These are phyloP conservation scores for Puccinellia tenuiflora DNA, from an alignment of 176 grass and related monocot species.

Conservation along the genomic window DNA sequence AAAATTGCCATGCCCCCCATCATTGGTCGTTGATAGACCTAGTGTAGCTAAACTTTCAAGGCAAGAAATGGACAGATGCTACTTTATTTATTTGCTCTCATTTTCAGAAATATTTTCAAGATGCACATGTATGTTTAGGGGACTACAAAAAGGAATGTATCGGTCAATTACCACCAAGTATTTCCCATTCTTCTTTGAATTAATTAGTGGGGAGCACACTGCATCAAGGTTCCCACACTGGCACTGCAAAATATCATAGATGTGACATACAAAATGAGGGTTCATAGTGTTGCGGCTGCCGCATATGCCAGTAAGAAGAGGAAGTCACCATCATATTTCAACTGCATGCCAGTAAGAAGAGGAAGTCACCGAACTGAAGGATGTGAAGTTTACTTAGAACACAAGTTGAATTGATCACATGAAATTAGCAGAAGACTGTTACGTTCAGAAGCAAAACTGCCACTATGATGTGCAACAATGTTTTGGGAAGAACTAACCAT, in stretches of 20 bases:
- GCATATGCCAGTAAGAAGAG: too few relatives aligned
- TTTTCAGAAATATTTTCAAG: background rate
- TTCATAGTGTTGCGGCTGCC: too few relatives aligned
- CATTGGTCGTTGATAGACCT: background rate
- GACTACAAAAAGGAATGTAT: conserved; percentile 6
- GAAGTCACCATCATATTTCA: too few relatives aligned
- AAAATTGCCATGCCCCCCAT: background rate
- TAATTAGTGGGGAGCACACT: conserved; percentile 52
- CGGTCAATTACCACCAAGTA: conserved; percentile 48
- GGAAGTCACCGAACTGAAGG: too few relatives aligned
- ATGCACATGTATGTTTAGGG: background rate
- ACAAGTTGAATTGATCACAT: too few relatives aligned
- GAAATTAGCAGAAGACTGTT: too few relatives aligned
- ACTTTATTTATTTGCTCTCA: background rate
- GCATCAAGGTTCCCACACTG: conserved; percentile 86
- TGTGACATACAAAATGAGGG: too few relatives aligned
- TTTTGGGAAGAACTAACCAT: too few relatives aligned
- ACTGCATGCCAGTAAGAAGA: too few relatives aligned
- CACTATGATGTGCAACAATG: too few relatives aligned
- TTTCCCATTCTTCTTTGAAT: conserved; percentile 57
- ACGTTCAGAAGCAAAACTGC: too few relatives aligned
- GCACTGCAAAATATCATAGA: conserved; percentile 66
- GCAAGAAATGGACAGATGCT: background rate
- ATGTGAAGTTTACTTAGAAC: too few relatives aligned
- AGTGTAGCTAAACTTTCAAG: background rate